Base-by-base conservation (phyloP, 2,329 filamentous ascomycete genomes). In the Trichoderma sp. region DNA sequence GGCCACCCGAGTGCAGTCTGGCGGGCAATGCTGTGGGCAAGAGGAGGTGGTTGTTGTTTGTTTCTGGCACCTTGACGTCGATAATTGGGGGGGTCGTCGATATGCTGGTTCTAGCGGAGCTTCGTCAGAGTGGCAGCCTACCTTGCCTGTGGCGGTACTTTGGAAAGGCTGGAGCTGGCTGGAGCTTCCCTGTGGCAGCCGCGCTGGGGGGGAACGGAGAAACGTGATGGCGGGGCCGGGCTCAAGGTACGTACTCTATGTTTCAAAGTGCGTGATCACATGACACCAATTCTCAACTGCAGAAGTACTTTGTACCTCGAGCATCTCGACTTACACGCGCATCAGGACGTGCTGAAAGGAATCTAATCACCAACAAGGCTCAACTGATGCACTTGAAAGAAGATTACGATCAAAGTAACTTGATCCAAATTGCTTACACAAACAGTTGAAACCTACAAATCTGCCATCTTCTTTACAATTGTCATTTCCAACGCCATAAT, bases 101-200 rank as follows among this genome's bases (percentile, higher is more conserved):
- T 73, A 64, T 71, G 68, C 55, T 69, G 57, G 64, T 72, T 72
- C 66, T 70, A 72, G 74, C 75, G 77, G 76, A 80, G 80, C 80
- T 82, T 81, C 80, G 80, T 82, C 80, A 82, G 79, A 78, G 75
- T 78, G 76, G 80, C 75, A 81, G 80, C 80, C 80, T 82, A 74
- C 76, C 78, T 69, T n/a, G 76, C 36, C 55, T 53, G 57, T 68
- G 66, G 58, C 66, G 58, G 70, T 68, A 65, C 64, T 64, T 32
- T 3, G 17, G 55, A 75, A 75, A 73, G 78, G 77, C 78, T 76
- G 74, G 76, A 79, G 77, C 79, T 79, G 68, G 28, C 57, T 59
- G 57, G 65, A 72, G 74, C 72, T 72, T 59, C 55, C 70, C 36
- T 64, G 36, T 43, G 61, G 70, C 57, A 65, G 57, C 66, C 64